A percentile compares a stretch with the other conserved stretches of the same genome.
These are phyloP conservation scores for Metarhizium rileyi DNA, from an alignment of 2,329 filamentous ascomycete genomes.

Conservation along the genomic window DNA sequence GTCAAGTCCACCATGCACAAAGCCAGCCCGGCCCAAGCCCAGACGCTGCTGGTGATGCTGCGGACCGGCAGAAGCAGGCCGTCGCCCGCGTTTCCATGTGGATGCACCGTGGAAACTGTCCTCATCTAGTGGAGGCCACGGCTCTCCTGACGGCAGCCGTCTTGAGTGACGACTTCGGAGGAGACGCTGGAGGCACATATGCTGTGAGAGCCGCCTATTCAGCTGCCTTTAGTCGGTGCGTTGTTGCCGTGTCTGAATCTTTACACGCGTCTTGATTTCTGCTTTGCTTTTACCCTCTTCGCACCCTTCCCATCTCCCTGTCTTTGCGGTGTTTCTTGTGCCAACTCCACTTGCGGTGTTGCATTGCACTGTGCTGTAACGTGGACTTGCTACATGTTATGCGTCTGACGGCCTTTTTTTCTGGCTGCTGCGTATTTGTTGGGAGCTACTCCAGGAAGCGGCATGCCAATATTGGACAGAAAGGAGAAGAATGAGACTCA, in stretches of 20 bases:
- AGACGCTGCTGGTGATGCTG: not conserved
- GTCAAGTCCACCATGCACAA: not conserved
- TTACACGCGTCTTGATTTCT: no score
- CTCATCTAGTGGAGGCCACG: slow-evolving; percentile 71
- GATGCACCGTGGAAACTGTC: slow-evolving; percentile 65
- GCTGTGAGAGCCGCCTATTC: slow-evolving; percentile 61
- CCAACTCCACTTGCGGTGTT: not conserved
- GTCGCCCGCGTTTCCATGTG: slow-evolving; percentile 54
- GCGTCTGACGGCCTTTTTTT: not conserved
- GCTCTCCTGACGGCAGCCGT: slow-evolving; percentile 61
- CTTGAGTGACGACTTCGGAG: slow-evolving; percentile 46
- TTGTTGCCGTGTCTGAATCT: slow-evolving; percentile 10
- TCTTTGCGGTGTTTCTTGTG: not conserved
- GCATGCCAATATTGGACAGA: no score
- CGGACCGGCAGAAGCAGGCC: slow-evolving; percentile 31
- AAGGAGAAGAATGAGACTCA: no score
- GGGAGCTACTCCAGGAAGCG: no score
- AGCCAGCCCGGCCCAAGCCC: not conserved
- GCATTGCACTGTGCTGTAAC: not conserved
- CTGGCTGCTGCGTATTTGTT: not conserved
- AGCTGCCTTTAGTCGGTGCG: slow-evolving; percentile 63
- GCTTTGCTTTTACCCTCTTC: not conserved
- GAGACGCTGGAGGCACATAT: slow-evolving; percentile 34
- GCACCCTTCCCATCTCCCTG: not conserved
- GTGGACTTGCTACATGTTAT: no score